Percentiles rank a stretch among this genome's conserved stretches.
phyloP scores from a whole-genome alignment of 192 early-diverging fungal genomes.

The Dimargaris cristalligena region DNA sequence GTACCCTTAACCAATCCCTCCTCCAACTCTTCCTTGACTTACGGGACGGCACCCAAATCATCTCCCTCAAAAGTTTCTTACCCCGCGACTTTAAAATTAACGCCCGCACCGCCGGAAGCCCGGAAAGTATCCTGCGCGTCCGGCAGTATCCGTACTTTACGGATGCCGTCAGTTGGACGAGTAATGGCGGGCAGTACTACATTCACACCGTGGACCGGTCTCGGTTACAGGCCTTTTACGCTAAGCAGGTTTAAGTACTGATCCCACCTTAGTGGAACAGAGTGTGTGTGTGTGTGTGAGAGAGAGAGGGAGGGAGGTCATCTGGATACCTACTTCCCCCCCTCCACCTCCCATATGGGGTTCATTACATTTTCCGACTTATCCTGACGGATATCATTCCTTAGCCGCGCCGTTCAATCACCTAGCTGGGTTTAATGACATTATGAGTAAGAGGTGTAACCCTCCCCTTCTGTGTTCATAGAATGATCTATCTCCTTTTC shows the following conservation, averaged over 20 bases:
- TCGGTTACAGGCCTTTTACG: slow-evolving; percentile 27
- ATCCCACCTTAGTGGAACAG: neutral
- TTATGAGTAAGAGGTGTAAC: too few species aligned
- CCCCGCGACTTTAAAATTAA: slow-evolving; percentile 58
- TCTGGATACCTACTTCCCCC: neutral
- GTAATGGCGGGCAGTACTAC: slow-evolving; percentile 61
- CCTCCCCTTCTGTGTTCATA: too few species aligned
- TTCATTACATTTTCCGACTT: neutral
- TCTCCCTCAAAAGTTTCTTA: slow-evolving; percentile 77
- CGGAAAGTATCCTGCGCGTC: slow-evolving; percentile 52
- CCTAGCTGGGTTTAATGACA: neutral
- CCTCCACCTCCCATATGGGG: neutral
- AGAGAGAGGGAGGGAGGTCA: neutral
- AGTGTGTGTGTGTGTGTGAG: neutral
- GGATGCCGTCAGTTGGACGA: slow-evolving; percentile 61
- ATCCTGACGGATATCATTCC: neutral
- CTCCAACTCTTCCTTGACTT: slow-evolving; percentile 79
- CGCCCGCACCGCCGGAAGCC: slow-evolving; percentile 47
- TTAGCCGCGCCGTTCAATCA: neutral
- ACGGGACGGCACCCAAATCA: slow-evolving; percentile 67
- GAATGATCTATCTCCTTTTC: too few species aligned
- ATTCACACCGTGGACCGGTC: slow-evolving; percentile 61
- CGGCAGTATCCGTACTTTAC: slow-evolving; percentile 47
- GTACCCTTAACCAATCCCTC: slow-evolving; percentile 64
- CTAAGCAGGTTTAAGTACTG: neutral